Evolutionary conservation across 768 basidiomycete species (phyloP).

Genomic region (Hygrophorus russula): DNA sequence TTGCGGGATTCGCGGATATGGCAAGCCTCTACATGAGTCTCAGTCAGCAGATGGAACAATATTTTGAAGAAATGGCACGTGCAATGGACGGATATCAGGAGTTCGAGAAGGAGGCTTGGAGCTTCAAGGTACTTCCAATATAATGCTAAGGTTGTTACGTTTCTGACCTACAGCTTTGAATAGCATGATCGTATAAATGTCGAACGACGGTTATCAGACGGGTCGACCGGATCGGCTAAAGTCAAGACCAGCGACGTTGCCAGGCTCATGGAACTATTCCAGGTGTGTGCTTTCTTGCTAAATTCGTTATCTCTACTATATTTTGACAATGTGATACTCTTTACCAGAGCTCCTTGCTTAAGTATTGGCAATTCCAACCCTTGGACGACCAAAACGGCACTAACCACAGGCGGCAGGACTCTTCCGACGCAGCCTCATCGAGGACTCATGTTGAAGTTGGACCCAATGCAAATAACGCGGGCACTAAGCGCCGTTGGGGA

Average conservation of each 20-base stretch:
- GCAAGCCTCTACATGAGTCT: constrained; percentile 68
- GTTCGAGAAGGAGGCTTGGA: constrained; percentile 66
- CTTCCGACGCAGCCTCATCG: constrained; percentile 7
- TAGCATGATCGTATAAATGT: constrained; percentile 72
- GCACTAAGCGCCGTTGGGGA: constrained; percentile 4
- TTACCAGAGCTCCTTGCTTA: constrained; percentile 51
- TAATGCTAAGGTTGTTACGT: neutral
- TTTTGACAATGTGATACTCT: neutral
- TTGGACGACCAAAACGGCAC: constrained; percentile 19
- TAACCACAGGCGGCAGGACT: constrained; percentile 12
- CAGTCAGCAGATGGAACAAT: constrained; percentile 73
- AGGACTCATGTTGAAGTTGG: constrained; percentile 4
- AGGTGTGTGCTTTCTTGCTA: constrained; percentile 27
- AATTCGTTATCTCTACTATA: neutral
- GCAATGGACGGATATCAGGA: constrained; percentile 52
- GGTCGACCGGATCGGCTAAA: constrained; percentile 29
- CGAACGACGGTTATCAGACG: constrained; percentile 46
- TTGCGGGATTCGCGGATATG: constrained; percentile 76
- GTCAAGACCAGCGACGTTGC: constrained; percentile 75
- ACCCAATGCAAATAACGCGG: neutral
- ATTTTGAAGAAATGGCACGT: constrained; percentile 55
- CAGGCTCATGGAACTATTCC: constrained; percentile 76
- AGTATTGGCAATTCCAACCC: constrained; percentile 62
- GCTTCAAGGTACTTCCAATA: constrained; percentile 53
- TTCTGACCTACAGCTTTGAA: constrained; percentile 4